Evolutionary conservation across 345 rosid species (phyloP).

Genomic region (Odontarrhena argentea): DNA sequence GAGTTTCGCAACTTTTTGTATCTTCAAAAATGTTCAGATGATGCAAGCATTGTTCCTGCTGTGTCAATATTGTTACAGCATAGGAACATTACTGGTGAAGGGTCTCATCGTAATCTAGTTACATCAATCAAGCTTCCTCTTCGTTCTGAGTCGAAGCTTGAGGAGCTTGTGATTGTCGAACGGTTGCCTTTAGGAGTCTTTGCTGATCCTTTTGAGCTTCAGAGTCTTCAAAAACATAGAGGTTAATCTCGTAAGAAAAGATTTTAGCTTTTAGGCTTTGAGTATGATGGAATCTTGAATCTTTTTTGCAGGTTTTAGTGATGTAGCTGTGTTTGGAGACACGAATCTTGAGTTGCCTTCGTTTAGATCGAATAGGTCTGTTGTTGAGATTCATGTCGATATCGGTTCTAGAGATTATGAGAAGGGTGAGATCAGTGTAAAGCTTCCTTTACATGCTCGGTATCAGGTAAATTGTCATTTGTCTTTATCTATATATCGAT

Average conservation of each 20-base stretch:
- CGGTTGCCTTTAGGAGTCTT: slow-evolving; percentile 82
- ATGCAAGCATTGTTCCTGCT: slow-evolving; percentile 26
- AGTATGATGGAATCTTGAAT: slow-evolving; percentile 11
- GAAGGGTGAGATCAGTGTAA: slow-evolving; percentile 50
- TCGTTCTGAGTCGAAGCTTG: slow-evolving; percentile 37
- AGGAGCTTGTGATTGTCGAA: slow-evolving; percentile 59
- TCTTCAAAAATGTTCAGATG: slow-evolving; percentile 42
- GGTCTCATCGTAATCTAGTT: slow-evolving; percentile 77
- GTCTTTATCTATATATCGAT: too few species aligned
- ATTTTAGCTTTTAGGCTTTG: not conserved
- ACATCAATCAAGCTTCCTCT: slow-evolving; percentile 53
- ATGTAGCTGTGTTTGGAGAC: slow-evolving; percentile 78
- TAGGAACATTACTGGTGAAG: slow-evolving; percentile 69
- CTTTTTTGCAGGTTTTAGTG: slow-evolving; percentile 52
- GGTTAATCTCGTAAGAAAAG: slow-evolving; percentile 39
- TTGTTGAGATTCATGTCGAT: slow-evolving; percentile 74
- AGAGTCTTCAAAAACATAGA: slow-evolving; percentile 55
- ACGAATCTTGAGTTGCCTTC: slow-evolving; percentile 84
- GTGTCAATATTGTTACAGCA: slow-evolving; percentile 40
- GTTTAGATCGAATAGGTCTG: slow-evolving; percentile 64
- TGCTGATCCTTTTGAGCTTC: slow-evolving; percentile 92
- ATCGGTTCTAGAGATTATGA: slow-evolving; percentile 37
- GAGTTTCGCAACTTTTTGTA: slow-evolving; percentile 52
- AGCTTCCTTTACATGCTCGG: slow-evolving; percentile 82
- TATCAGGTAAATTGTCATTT: too few species aligned